These are phyloP conservation scores for Fusarium dimerum DNA, from an alignment of 2,329 filamentous ascomycete species.

Conservation along the genomic window DNA sequence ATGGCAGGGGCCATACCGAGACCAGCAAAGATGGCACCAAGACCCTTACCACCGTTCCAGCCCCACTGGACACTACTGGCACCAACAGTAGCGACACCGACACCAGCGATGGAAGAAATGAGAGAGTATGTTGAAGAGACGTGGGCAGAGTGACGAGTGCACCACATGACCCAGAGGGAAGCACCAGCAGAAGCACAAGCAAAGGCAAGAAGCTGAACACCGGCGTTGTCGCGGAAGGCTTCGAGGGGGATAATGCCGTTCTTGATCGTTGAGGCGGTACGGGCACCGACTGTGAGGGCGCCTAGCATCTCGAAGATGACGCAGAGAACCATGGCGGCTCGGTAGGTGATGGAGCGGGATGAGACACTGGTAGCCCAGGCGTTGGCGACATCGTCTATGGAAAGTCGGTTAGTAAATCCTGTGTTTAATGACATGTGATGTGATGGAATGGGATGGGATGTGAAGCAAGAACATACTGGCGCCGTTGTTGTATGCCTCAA, in stretches of 20 bases:
- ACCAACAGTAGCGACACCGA: conserved; percentile 67
- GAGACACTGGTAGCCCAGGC: conserved; percentile 80
- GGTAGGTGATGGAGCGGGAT: conserved; percentile 72
- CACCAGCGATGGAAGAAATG: conserved; percentile 67
- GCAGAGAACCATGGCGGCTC: conserved; percentile 67
- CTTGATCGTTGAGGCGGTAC: conserved; percentile 77
- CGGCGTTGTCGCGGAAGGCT: conserved; percentile 61
- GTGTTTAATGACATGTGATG: background rate
- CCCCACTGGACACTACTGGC: conserved; percentile 66
- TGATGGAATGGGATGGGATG: background rate
- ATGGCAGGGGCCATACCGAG: conserved; percentile 71
- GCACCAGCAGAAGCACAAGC: conserved; percentile 65
- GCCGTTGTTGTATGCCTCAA: conserved; percentile 79
- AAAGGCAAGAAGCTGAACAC: conserved; percentile 69
- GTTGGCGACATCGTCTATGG: conserved; percentile 78
- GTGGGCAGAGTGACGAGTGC: conserved; percentile 71
- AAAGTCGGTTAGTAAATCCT: conserved; percentile 6
- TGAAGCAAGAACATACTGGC: conserved; percentile 59
- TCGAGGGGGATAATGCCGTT: conserved; percentile 68
- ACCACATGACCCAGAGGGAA: conserved; percentile 79
- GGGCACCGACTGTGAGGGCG: conserved; percentile 66
- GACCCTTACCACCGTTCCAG: conserved; percentile 67
- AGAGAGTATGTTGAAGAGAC: conserved; percentile 74
- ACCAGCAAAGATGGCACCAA: conserved; percentile 72
- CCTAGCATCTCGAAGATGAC: conserved; percentile 69